These are phyloP conservation scores for Triangularia verruculosa DNA, from an alignment of 2,329 filamentous ascomycete genomes.

Conservation along the genomic window DNA sequence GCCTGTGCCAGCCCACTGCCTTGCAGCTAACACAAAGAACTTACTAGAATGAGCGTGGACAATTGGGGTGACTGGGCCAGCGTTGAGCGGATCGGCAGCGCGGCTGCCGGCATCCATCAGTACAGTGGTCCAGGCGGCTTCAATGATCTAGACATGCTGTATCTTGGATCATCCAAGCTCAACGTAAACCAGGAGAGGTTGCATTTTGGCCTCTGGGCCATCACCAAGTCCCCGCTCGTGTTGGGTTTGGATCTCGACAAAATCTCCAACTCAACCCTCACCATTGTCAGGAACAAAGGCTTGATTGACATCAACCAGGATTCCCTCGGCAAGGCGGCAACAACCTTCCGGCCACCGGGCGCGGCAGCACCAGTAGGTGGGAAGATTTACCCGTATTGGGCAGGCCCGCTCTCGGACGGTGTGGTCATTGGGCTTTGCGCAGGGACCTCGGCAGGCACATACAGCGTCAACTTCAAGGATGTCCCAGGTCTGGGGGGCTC, in stretches of 20 bases:
- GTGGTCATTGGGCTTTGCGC: conserved; percentile 38
- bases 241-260: conserved; percentile 29
- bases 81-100: conserved; percentile 20
- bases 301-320: conserved; percentile 32
- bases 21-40: not conserved
- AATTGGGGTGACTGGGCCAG: conserved; percentile 24
- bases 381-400: conserved; percentile 43
- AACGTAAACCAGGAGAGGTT: conserved; percentile 23
- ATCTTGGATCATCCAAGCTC: conserved; percentile 21
- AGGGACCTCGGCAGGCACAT: conserved; percentile 38
- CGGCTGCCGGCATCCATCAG: conserved; percentile 19
- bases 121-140: conserved; percentile 30
- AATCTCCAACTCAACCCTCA: conserved; percentile 23
- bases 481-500: conserved; percentile 37
- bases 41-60: conserved; percentile 21
- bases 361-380: conserved; percentile 40
- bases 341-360: conserved; percentile 28
- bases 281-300: conserved; percentile 28
- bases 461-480: conserved; percentile 44
- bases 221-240: conserved; percentile 30
- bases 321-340: conserved; percentile 27
- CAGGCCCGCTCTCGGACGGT: conserved; percentile 36
- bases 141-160: conserved; percentile 33
- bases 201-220: conserved; percentile 33
- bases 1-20: not conserved